Evolutionary conservation across 2,329 filamentous ascomycete species (phyloP).

Genomic region (Paradendryphiella salina): DNA sequence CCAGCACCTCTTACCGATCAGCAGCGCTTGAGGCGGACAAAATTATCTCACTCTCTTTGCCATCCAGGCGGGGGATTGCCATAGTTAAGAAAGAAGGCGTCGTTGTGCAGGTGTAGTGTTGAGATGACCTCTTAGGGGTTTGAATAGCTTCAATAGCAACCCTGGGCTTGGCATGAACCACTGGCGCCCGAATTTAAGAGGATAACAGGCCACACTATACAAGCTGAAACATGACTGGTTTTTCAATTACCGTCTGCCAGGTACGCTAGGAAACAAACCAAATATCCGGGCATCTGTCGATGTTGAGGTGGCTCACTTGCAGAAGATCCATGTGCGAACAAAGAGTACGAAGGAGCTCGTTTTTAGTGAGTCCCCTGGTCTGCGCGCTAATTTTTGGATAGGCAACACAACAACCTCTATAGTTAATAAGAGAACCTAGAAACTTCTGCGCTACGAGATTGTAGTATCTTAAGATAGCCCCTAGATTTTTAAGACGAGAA

Average conservation of each 20-base stretch:
- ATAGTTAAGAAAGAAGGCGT: conserved; percentile 11
- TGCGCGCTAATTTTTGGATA: too few species aligned
- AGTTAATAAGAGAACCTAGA: too few species aligned
- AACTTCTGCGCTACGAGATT: too few species aligned
- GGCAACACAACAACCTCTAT: too few species aligned
- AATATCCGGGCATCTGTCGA: background rate
- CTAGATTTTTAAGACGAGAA: too few species aligned
- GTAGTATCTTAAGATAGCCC: too few species aligned
- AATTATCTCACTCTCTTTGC: conserved; percentile 8
- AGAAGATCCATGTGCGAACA: background rate
- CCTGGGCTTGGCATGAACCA: conserved; percentile 22
- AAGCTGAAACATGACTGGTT: background rate
- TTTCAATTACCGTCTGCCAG: background rate
- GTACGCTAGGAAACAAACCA: background rate
- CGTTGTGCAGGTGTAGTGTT: conserved; percentile 18
- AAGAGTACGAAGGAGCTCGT: too few species aligned
- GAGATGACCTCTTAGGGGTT: conserved; percentile 27
- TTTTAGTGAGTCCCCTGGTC: too few species aligned
- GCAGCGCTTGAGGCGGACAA: conserved; percentile 14
- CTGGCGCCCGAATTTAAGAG: background rate
- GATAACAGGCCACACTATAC: background rate
- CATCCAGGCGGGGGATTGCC: conserved; percentile 21
- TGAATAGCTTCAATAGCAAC: conserved; percentile 38
- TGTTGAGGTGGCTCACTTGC: conserved; percentile 1
- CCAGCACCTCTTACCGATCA: conserved; percentile 5